phyloP scores from a whole-genome alignment of 495 filamentous ascomycete species.

The Lophiostoma macrostomum region DNA sequence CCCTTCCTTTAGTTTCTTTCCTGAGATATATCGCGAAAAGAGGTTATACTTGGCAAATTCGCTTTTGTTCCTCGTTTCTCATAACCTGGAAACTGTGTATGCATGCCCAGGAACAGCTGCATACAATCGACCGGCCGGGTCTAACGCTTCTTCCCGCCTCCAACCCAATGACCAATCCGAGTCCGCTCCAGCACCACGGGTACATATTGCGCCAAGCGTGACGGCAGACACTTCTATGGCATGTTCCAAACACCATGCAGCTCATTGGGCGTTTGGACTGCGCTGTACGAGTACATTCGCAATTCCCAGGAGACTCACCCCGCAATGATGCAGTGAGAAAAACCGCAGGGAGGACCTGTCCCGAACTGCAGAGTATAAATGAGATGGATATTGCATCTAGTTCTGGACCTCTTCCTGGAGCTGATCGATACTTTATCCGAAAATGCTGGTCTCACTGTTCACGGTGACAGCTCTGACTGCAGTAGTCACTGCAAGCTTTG shows the following conservation, averaged over 20 bases:
- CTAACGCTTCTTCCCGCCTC: background rate
- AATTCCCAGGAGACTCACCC: background rate
- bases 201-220: background rate
- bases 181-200: background rate
- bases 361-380: slow-evolving; percentile 5
- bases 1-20: too few species aligned
- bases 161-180: background rate
- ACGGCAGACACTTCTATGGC: background rate
- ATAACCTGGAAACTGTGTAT: too few species aligned
- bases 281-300: background rate
- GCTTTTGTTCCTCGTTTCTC: too few species aligned
- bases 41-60: too few species aligned
- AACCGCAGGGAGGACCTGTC: background rate
- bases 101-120: too few species aligned
- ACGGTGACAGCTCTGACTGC: background rate
- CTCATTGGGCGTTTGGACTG: background rate
- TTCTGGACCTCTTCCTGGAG: background rate
- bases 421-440: background rate
- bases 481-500: slow-evolving; percentile 28
- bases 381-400: background rate
- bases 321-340: slow-evolving; percentile 1
- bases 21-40: too few species aligned
- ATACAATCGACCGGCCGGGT: too few species aligned
- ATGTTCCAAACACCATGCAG: background rate
- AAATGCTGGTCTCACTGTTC: background rate